A percentile compares a stretch with the other conserved stretches of the same genome.
Evolutionary conservation across 805 yeast genomes (phyloP).

Genomic region (Debaryomyces hansenii): DNA sequence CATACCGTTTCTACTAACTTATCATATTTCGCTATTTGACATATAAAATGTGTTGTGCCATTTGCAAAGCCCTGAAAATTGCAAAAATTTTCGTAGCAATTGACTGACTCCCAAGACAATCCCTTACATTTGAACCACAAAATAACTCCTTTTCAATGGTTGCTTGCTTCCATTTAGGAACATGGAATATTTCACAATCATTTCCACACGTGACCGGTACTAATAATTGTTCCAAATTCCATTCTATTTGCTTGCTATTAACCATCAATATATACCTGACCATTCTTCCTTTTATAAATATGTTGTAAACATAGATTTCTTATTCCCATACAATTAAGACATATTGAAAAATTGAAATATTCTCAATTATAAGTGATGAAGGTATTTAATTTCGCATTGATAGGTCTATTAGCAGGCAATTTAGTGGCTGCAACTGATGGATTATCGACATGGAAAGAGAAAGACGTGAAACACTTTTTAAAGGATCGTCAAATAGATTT

Average conservation of each 20-base stretch:
- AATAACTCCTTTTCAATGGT: too few species aligned
- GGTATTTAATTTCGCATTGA: constrained; percentile 1
- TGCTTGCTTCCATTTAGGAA: too few species aligned
- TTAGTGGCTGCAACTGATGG: constrained; percentile 1
- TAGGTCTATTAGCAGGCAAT: constrained; percentile 1
- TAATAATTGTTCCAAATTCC: neutral
- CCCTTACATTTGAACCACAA: too few species aligned
- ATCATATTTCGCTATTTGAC: too few species aligned
- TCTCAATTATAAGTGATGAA: neutral
- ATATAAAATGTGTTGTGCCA: too few species aligned
- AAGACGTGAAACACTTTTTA: constrained; percentile 28
- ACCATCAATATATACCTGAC: neutral
- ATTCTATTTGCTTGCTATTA: neutral
- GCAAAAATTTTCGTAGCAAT: too few species aligned
- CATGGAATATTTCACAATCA: neutral
- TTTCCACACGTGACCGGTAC: neutral
- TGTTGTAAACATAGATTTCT: too few species aligned
- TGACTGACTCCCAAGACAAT: too few species aligned
- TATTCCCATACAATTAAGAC: too few species aligned
- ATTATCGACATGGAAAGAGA: constrained; percentile 12
- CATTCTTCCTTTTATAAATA: neutral
- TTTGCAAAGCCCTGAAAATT: too few species aligned
- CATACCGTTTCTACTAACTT: too few species aligned
- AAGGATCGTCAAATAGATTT: constrained; percentile 22
- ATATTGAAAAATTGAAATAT: too few species aligned